Percentiles rank a stretch among this genome's conserved stretches.
phyloP scores from a whole-genome alignment of 2,329 filamentous ascomycete genomes.

The Colletotrichum kahawae region DNA sequence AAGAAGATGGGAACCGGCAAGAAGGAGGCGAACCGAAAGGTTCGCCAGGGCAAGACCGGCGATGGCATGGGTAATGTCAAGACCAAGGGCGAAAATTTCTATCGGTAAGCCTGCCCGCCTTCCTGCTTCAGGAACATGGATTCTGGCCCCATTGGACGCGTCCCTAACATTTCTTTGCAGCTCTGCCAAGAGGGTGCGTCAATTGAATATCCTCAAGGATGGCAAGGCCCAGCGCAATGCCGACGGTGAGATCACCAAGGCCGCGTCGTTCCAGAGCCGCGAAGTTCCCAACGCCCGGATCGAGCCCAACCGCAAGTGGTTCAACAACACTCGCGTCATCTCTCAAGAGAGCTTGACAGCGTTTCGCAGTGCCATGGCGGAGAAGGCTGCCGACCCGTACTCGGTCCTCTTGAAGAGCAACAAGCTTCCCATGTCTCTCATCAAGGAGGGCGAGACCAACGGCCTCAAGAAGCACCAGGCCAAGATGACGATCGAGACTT shows the following conservation, averaged over 20 bases:
- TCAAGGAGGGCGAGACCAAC: conserved; percentile 78
- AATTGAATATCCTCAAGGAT: conserved; percentile 88
- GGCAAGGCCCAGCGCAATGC: conserved; percentile 84
- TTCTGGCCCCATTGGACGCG: not conserved
- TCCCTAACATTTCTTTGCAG: conserved; percentile 30
- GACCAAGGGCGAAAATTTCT: conserved; percentile 98
- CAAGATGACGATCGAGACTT: conserved; percentile 89
- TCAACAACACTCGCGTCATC: conserved; percentile 89
- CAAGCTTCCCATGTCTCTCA: conserved; percentile 95
- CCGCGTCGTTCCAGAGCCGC: conserved; percentile 82
- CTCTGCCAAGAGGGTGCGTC: conserved; percentile 85
- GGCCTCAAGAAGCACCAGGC: conserved; percentile 91
- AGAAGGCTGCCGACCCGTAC: conserved; percentile 89
- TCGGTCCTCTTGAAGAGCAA: conserved; percentile 95
- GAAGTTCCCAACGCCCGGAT: conserved; percentile 84
- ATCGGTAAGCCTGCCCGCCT: conserved; percentile 65
- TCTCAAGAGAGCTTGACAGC: conserved; percentile 85
- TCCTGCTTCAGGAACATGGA: not conserved
- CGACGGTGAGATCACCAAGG: conserved; percentile 81
- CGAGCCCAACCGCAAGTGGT: conserved; percentile 98
- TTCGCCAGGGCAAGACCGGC: conserved; percentile 81
- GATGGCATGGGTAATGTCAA: conserved; percentile 93
- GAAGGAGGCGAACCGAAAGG: conserved; percentile 85
- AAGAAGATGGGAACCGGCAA: conserved; percentile 82
- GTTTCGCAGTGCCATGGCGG: conserved; percentile 91